A percentile compares a stretch with the other conserved stretches of the same genome.
These are phyloP conservation scores for Plasmodium ovale DNA, from an alignment of 169 alveolate species.

Conservation along the genomic window DNA sequence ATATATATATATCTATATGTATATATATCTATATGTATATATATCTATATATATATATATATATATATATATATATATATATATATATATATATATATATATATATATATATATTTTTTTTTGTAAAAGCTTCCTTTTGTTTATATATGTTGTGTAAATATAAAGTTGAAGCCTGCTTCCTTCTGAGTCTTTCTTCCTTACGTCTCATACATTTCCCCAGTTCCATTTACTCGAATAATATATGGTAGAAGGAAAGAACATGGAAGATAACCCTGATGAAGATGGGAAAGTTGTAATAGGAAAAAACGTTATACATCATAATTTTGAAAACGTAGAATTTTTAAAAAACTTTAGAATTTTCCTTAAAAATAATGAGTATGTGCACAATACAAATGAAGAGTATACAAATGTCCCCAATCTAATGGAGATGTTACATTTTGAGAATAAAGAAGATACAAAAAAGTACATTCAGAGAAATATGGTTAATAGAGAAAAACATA, in stretches of 20 bases:
- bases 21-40: background rate
- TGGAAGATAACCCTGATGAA: conserved; percentile 27
- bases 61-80: conserved; percentile 1
- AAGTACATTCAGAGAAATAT: background rate
- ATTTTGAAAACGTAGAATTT: conserved; percentile 32
- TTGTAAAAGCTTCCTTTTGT: too few species aligned
- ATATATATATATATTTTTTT: conserved; percentile 6
- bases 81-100: background rate
- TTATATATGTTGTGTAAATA: too few species aligned
- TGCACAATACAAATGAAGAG: background rate
- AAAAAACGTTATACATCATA: conserved; percentile 48
- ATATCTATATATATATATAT: background rate
- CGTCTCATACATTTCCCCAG: background rate
- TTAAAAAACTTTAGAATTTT: conserved; percentile 5
- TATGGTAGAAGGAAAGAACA: conserved; percentile 19
- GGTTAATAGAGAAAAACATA: too few species aligned
- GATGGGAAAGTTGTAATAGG: conserved; percentile 31
- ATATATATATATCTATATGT: conserved; percentile 10
- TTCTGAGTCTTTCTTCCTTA: too few species aligned
- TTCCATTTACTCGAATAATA: background rate
- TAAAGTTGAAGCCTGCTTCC: too few species aligned
- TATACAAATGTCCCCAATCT: background rate
- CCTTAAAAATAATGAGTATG: conserved; percentile 3
- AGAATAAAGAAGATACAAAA: background rate
- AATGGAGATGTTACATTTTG: background rate